Evolutionary conservation across 1,139 yeast genomes (phyloP).

Genomic region (Blastobotrys serpentis): DNA sequence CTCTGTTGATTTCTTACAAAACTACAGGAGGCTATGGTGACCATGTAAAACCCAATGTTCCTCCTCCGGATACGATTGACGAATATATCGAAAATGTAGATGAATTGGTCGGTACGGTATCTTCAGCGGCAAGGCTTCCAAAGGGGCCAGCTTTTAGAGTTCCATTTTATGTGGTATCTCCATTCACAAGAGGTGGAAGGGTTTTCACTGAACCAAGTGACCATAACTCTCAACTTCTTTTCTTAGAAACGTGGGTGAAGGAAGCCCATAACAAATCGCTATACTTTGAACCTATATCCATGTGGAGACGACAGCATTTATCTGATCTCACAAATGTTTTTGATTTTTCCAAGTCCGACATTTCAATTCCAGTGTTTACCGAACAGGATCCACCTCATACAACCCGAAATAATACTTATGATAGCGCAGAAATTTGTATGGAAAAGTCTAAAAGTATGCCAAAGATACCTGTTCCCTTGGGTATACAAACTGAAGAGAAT

Average conservation of each 20-base stretch:
- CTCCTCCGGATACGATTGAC: constrained; percentile 30
- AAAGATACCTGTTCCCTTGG: constrained; percentile 20
- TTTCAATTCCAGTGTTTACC: constrained; percentile 20
- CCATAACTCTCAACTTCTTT: constrained; percentile 31
- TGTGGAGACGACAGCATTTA: constrained; percentile 32
- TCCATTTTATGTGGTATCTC: constrained; percentile 29
- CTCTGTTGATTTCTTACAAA: constrained; percentile 30
- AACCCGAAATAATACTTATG: background rate
- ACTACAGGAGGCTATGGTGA: constrained; percentile 35
- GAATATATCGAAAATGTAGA: constrained; percentile 30
- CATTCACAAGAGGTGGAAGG: constrained; percentile 32
- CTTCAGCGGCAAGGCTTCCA: constrained; percentile 18
- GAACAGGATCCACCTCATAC: constrained; percentile 18
- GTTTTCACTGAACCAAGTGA: constrained; percentile 32
- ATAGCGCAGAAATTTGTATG: constrained; percentile 13
- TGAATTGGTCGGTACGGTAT: constrained; percentile 13
- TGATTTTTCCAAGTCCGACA: constrained; percentile 27
- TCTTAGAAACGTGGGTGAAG: constrained; percentile 27
- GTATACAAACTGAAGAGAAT: constrained; percentile 23
- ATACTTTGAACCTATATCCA: constrained; percentile 21
- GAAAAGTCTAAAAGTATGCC: constrained; percentile 10
- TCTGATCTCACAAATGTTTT: constrained; percentile 28
- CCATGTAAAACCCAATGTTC: constrained; percentile 27
- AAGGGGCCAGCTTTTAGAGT: constrained; percentile 33
- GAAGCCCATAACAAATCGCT: constrained; percentile 24